Base-by-base conservation (phyloP, 768 basidiomycete species). In the Hypholoma fasciculare region DNA sequence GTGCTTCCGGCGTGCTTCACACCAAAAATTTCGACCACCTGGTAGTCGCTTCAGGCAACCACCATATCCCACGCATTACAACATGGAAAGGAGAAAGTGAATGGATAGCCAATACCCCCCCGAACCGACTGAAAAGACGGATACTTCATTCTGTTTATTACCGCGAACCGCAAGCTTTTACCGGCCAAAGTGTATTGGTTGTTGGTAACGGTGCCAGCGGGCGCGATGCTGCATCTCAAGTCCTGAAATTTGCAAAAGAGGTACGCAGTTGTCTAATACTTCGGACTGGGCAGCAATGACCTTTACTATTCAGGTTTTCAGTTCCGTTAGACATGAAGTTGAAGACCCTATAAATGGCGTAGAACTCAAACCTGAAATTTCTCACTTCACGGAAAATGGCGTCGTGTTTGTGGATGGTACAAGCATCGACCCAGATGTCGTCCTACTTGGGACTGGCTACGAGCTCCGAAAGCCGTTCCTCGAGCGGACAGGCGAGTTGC, bases 391-490 rank as follows among this genome's bases (percentile, higher is more conserved):
- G 0, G 50, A 65, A 4, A 62, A 74, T 9, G 72, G 71, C 2
- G 66, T 84, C 34, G 73, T 80, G 14, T 84, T 87, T 60, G 62
- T 61, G 0, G 84, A 86, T 63, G 80, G 78, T 13, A 76, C 79
- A 0, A 57, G 65, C 0, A 56, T 75, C 3, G 71, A 76, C 40
- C 75, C 82, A 27, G 81, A 85, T 57, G 62, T 74, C 6, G 70
- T 87, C 37, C 63, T 86, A 26, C 76, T 85, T 13, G 83, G 70
- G 0, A 86, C 83, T 0, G 85, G 86, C 7, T 87, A 87, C 64
- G 74, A 84, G 56, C 59, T 80, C 49, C 74, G 73, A 19, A 71
- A 83, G 7, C 84, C 84, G 0, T 86, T 86, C 63, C 64, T 76
- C 11, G 70, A 74, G 13, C 50, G 60, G 14, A 67, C 71, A 1